These are phyloP conservation scores for Clitocybe nebularis DNA, from an alignment of 1,284 basidiomycete species.

Conservation along the genomic window DNA sequence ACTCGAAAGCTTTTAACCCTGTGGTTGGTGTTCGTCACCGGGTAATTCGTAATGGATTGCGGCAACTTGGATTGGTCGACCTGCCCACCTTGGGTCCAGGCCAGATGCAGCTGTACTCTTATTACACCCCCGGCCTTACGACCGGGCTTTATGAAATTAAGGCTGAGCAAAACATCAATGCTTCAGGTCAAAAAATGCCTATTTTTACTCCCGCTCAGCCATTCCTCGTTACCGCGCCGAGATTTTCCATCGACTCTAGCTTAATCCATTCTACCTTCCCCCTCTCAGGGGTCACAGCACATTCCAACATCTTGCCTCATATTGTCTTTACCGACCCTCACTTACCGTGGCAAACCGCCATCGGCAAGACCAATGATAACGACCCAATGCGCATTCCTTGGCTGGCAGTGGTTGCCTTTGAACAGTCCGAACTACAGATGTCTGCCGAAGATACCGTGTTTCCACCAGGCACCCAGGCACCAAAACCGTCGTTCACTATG, in stretches of 20 bases:
- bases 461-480: too few relatives aligned
- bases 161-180: background rate
- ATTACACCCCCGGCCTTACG: background rate
- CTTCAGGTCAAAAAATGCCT: too few relatives aligned
- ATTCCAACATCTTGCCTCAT: conserved; percentile 8
- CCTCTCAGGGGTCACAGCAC: background rate
- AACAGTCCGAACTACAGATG: background rate
- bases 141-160: background rate
- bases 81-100: background rate
- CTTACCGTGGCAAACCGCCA: background rate
- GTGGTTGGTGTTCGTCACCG: background rate
- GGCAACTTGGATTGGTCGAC: background rate
- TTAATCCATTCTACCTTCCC: background rate
- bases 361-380: background rate
- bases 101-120: background rate
- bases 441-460: too few relatives aligned
- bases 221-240: background rate
- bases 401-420: background rate
- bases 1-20: too few relatives aligned
- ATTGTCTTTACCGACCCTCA: background rate
- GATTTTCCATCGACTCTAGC: background rate
- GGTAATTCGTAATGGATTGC: background rate
- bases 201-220: background rate
- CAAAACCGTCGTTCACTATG: too few relatives aligned
- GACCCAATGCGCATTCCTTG: background rate